Evolutionary conservation across 495 filamentous ascomycete genomes (phyloP).

Genomic region (Penicillium bialowiezense): DNA sequence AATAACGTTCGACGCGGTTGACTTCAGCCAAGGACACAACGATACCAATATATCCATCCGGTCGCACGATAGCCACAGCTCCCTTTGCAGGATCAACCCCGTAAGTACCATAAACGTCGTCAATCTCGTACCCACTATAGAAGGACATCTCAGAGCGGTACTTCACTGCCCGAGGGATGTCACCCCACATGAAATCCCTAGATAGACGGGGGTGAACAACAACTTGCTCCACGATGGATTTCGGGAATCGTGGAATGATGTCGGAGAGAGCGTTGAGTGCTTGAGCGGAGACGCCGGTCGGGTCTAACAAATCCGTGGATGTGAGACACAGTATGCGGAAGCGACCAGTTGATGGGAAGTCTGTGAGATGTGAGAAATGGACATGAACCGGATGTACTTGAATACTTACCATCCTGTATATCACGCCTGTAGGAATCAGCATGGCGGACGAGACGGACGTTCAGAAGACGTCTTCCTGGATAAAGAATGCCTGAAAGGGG

Average conservation of each 20-base stretch:
- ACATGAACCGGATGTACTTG: neutral
- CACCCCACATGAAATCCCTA: slow-evolving; percentile 50
- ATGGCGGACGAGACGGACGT: slow-evolving; percentile 39
- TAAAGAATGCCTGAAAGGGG: slow-evolving; percentile 39
- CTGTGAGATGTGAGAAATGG: slow-evolving; percentile 14
- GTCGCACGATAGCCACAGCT: slow-evolving; percentile 58
- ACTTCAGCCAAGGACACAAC: slow-evolving; percentile 57
- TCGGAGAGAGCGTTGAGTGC: slow-evolving; percentile 37
- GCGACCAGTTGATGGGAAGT: slow-evolving; percentile 43
- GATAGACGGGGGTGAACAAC: slow-evolving; percentile 57
- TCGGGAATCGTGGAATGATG: slow-evolving; percentile 39
- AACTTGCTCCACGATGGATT: slow-evolving; percentile 55
- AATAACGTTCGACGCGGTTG: slow-evolving; percentile 34
- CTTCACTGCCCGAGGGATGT: slow-evolving; percentile 57
- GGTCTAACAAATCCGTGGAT: slow-evolving; percentile 31
- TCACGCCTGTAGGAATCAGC: slow-evolving; percentile 45
- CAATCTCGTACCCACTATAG: slow-evolving; percentile 66
- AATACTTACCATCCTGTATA: slow-evolving; percentile 45
- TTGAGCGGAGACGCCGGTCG: slow-evolving; percentile 24
- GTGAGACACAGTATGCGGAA: slow-evolving; percentile 48
- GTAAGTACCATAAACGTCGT: slow-evolving; percentile 62
- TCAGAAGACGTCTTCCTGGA: slow-evolving; percentile 30
- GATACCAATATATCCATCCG: slow-evolving; percentile 66
- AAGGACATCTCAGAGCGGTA: slow-evolving; percentile 54
- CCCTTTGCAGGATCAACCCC: slow-evolving; percentile 59